Conservation (phyloP, 495 filamentous ascomycete species). For the Hypoxylon cercidicola region DNA sequence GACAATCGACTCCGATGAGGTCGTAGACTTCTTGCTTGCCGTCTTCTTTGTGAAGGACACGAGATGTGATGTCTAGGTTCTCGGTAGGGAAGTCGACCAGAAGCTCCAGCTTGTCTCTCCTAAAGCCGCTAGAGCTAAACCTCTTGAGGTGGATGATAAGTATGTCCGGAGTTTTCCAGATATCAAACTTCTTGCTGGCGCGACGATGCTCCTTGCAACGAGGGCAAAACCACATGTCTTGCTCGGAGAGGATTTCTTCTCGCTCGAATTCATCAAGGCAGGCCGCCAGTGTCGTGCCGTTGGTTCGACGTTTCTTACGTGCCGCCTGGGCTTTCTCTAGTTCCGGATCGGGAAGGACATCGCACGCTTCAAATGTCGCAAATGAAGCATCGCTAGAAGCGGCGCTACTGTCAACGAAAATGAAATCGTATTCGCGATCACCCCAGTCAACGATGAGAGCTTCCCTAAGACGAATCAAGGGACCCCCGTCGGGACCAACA, state of each 20-base stretch:
- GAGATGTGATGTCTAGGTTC: constrained; percentile 79
- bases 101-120: constrained; percentile 89
- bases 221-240: constrained; percentile 96
- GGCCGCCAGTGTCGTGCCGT: constrained; percentile 85
- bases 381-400: constrained; percentile 35
- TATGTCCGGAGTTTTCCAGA: constrained; percentile 96
- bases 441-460: constrained; percentile 88
- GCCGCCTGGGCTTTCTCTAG: constrained; percentile 68
- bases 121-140: constrained; percentile 80
- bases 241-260: constrained; percentile 89
- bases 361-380: constrained; percentile 62
- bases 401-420: constrained; percentile 69
- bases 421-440: constrained; percentile 67
- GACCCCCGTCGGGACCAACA: constrained; percentile 58
- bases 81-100: constrained; percentile 93
- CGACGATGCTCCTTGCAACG: constrained; percentile 92
- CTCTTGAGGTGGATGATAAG: constrained; percentile 94
- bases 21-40: constrained; percentile 88
- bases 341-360: constrained; percentile 71
- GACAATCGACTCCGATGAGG: constrained; percentile 93
- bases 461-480: constrained; percentile 79
- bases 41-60: constrained; percentile 79
- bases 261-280: constrained; percentile 95
- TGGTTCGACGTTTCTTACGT: constrained; percentile 70
- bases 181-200: constrained; percentile 93